Percentiles rank a stretch among this genome's conserved stretches.
These are phyloP conservation scores for Aphanomyces invadans DNA, from an alignment of 352 stramenopile genomes.

Conservation along the genomic window DNA sequence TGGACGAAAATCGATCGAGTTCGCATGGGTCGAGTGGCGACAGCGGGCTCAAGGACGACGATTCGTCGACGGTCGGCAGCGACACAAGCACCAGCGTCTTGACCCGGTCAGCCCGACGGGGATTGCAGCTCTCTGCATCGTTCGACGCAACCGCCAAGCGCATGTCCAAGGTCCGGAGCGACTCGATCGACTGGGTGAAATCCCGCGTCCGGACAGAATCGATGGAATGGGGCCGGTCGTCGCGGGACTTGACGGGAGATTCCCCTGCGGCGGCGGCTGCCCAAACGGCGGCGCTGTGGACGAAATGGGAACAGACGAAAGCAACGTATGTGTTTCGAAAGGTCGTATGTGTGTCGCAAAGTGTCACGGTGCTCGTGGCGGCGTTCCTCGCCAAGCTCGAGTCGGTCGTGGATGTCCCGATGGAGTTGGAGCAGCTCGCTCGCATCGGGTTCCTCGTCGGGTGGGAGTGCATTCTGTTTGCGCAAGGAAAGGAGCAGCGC, in stretches of 20 bases:
- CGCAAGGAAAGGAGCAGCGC: conserved; percentile 90
- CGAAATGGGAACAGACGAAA: conserved; percentile 20
- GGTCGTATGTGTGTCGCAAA: conserved; percentile 72
- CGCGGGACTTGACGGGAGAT: neutral
- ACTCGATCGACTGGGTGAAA: conserved; percentile 24
- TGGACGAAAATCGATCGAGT: conserved; percentile 18
- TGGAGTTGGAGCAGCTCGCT: conserved; percentile 57
- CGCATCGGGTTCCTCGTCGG: conserved; percentile 81
- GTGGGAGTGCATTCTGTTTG: conserved; percentile 93
- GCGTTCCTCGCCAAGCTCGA: conserved; percentile 76
- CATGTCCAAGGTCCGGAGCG: conserved; percentile 20
- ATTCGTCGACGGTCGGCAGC: neutral
- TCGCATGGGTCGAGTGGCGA: conserved; percentile 19
- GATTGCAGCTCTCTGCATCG: conserved; percentile 2
- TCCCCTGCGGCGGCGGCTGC: neutral
- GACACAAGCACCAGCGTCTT: neutral
- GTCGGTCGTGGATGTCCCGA: conserved; percentile 49
- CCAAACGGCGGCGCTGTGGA: conserved; percentile 1
- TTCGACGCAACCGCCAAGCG: conserved; percentile 15
- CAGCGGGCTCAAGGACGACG: neutral
- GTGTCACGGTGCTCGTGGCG: conserved; percentile 72
- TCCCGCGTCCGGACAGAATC: conserved; percentile 5
- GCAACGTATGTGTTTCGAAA: conserved; percentile 77
- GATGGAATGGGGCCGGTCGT: neutral
- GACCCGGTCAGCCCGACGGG: conserved; percentile 8